Percentiles rank a stretch among this genome's conserved stretches.
Conservation (phyloP, 1,284 basidiomycete species). For the Polyporus tsugae region DNA sequence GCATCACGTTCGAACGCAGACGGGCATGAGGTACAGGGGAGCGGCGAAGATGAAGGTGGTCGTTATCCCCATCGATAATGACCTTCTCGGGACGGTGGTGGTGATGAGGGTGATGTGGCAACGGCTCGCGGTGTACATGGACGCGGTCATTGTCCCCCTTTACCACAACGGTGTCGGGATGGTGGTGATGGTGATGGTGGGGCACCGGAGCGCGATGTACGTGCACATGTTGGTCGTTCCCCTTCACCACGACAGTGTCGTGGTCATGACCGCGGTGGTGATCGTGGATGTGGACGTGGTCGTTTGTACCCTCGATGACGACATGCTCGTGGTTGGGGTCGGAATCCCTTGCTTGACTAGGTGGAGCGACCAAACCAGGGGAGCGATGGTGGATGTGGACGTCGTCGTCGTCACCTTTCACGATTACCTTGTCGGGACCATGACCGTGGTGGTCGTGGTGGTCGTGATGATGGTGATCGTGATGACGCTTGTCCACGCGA, state of each 20-base stretch:
- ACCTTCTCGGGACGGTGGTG: constrained; percentile 25
- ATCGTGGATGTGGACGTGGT: constrained; percentile 29
- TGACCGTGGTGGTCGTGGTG: constrained; percentile 9
- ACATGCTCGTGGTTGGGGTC: constrained; percentile 9
- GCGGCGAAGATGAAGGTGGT: constrained; percentile 31
- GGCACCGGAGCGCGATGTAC: constrained; percentile 19
- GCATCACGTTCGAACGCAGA: constrained; percentile 26
- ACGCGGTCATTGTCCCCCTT: constrained; percentile 24
- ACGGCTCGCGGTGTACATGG: constrained; percentile 13
- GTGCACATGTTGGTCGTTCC: constrained; percentile 21
- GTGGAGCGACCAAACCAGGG: not conserved
- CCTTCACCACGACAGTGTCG: constrained; percentile 17
- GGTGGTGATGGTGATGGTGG: constrained; percentile 28
- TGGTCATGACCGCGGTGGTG: constrained; percentile 14
- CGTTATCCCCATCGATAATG: constrained; percentile 34
- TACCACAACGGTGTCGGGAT: constrained; percentile 20
- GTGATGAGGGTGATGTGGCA: constrained; percentile 19
- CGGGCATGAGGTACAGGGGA: constrained; percentile 20
- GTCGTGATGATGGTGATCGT: constrained; percentile 32
- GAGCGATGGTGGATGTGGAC: constrained; percentile 31
- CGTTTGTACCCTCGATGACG: constrained; percentile 6
- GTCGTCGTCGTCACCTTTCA: constrained; percentile 36
- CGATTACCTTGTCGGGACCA: constrained; percentile 29
- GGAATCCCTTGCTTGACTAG: not conserved
- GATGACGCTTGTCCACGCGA: constrained; percentile 26